Percentiles rank a stretch among this genome's conserved stretches.
phyloP scores from a whole-genome alignment of 2,329 filamentous ascomycete species.

The Amesomyces nigricolor region DNA sequence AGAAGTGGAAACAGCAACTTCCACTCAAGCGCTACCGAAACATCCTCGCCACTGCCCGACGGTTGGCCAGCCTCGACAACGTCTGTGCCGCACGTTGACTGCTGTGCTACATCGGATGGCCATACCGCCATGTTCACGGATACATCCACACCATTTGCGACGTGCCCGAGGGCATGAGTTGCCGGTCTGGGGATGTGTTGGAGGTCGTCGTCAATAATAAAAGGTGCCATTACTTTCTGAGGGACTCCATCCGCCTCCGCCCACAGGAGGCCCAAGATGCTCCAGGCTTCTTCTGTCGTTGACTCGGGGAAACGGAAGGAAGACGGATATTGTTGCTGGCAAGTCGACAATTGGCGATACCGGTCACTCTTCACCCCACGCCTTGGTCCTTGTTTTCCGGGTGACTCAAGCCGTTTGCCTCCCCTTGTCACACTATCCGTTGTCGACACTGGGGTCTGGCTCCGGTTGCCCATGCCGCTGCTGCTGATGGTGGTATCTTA shows the following conservation, averaged over 20 bases:
- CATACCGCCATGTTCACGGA: neutral
- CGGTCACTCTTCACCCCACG: neutral
- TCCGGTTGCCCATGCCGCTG: no score
- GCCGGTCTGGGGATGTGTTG: neutral
- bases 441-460: no score
- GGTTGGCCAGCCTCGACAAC: neutral
- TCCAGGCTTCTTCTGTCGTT: neutral
- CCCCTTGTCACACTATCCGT: no score
- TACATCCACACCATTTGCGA: neutral
- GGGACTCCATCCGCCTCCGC: neutral
- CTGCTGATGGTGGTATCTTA: no score
- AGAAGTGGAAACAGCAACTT: slow-evolving; percentile 32
- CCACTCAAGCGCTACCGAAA: slow-evolving; percentile 31
- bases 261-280: neutral
- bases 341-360: no score
- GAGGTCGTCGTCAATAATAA: slow-evolving; percentile 14
- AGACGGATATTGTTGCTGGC: no score
- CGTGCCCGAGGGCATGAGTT: neutral
- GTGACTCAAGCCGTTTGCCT: no score
- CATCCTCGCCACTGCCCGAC: slow-evolving; percentile 22
- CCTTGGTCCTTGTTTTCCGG: neutral
- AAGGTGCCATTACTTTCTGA: slow-evolving; percentile 14
- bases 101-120: no score
- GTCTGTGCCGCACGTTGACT: no score
- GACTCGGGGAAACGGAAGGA: no score